Conservation (phyloP, 441 rosid species). For the Euphorbia neoarborescens region DNA sequence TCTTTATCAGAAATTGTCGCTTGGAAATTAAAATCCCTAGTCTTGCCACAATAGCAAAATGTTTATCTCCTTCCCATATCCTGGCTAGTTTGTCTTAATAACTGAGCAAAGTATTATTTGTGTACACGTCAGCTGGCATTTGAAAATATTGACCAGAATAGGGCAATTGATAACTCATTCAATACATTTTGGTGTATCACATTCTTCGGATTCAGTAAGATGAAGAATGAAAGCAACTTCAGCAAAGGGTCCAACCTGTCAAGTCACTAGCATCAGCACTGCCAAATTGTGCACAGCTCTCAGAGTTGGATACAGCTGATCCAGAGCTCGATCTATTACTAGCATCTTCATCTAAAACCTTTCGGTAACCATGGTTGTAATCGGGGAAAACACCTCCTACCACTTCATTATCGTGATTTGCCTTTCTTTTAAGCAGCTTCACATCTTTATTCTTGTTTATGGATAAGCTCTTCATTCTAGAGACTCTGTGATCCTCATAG, state of each 20-base stretch:
- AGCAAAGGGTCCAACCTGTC: conserved; percentile 51
- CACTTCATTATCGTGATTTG: conserved; percentile 36
- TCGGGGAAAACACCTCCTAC: conserved; percentile 37
- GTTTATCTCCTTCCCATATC: neutral
- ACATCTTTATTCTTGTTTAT: conserved; percentile 60
- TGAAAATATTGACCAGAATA: neutral
- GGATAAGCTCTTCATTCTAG: conserved; percentile 56
- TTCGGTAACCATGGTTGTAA: conserved; percentile 44
- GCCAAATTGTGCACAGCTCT: conserved; percentile 84
- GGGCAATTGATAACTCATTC: conserved; percentile 1
- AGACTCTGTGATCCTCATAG: conserved; percentile 50
- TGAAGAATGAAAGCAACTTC: neutral
- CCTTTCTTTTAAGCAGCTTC: conserved; percentile 64
- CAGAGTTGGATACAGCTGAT: conserved; percentile 90
- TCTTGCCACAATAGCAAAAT: neutral
- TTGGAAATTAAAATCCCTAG: no score
- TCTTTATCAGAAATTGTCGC: no score
- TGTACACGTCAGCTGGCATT: neutral
- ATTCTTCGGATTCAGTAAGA: neutral
- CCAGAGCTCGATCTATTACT: conserved; percentile 96
- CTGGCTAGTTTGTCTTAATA: no score
- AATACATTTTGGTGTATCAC: conserved; percentile 2
- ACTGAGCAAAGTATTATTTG: neutral
- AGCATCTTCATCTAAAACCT: conserved; percentile 63
- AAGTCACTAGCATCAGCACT: conserved; percentile 75